Conservation (phyloP, 2,329 filamentous ascomycete genomes). For the Setomelanomma holmii region DNA sequence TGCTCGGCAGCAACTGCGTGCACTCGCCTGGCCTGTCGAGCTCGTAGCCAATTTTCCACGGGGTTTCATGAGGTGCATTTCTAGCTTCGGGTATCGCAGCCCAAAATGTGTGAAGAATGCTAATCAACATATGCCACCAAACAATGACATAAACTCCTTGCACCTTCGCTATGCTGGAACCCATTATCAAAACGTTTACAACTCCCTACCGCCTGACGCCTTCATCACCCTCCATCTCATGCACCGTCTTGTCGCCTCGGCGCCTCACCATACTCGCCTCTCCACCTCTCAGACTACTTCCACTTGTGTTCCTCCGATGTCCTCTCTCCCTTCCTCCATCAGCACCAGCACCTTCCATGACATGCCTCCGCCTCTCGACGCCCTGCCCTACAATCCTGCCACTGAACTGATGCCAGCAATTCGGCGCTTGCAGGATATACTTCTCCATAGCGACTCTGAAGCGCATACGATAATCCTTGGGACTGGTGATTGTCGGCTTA, state of each 20-base stretch:
- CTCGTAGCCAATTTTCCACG: no score
- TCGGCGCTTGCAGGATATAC: constrained; percentile 78
- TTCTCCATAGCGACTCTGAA: constrained; percentile 97
- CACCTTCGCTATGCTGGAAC: constrained; percentile 8
- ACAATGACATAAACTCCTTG: background rate
- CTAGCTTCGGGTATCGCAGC: no score
- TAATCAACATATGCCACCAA: background rate
- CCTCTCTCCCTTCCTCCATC: constrained; percentile 6
- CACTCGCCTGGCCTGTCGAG: no score
- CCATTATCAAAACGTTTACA: background rate
- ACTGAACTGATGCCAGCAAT: constrained; percentile 75
- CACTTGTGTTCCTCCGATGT: constrained; percentile 25
- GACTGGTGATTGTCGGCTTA: constrained; percentile 92
- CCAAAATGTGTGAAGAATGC: no score
- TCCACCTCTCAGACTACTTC: constrained; percentile 10
- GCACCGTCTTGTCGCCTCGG: constrained; percentile 3
- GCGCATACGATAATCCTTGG: constrained; percentile 95
- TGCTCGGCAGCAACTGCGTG: no score
- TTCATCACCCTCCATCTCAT: constrained; percentile 4
- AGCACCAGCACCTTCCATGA: constrained; percentile 14
- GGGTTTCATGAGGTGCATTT: no score
- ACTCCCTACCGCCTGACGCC: background rate
- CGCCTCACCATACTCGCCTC: constrained; percentile 9
- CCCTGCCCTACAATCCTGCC: constrained; percentile 30
- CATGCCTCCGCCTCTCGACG: constrained; percentile 20